phyloP scores from a whole-genome alignment of 345 rosid genomes.

The Pugionium dolabratum region DNA sequence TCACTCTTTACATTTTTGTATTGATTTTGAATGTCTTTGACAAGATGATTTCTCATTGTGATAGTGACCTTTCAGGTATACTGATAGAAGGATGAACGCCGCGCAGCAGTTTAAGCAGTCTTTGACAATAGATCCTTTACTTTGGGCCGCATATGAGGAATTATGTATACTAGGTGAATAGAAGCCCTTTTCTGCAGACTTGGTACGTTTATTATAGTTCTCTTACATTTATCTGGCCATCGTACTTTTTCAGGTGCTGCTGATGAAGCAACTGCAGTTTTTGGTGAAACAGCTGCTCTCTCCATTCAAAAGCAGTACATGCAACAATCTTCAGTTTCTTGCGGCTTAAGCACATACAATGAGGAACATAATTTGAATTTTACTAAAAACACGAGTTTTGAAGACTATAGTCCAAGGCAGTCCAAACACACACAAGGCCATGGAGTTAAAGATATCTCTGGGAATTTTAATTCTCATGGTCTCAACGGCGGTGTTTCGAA shows the following conservation, averaged over 20 bases:
- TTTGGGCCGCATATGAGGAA: constrained; percentile 96
- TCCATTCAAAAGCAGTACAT: constrained; percentile 81
- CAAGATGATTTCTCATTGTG: constrained; percentile 23
- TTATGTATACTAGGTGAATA: constrained; percentile 80
- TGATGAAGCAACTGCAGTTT: constrained; percentile 81
- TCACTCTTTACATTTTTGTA: constrained; percentile 19
- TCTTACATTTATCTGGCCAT: constrained; percentile 7
- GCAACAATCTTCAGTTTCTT: constrained; percentile 50
- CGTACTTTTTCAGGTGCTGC: constrained; percentile 66
- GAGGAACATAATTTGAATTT: constrained; percentile 65
- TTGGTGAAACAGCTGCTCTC: constrained; percentile 85
- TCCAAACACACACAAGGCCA: constrained; percentile 64
- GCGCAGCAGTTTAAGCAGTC: constrained; percentile 81
- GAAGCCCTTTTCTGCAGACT: constrained; percentile 13
- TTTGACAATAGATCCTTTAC: constrained; percentile 81
- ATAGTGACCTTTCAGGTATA: constrained; percentile 61
- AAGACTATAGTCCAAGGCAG: constrained; percentile 72
- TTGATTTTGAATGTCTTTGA: constrained; percentile 17
- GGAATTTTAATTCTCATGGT: constrained; percentile 71
- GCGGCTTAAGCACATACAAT: constrained; percentile 43
- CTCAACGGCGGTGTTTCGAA: constrained; percentile 68
- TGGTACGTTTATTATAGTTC: constrained; percentile 7
- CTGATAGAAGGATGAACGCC: constrained; percentile 85
- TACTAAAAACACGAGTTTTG: constrained; percentile 47
- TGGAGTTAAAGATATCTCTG: constrained; percentile 70